phyloP scores from a whole-genome alignment of 768 basidiomycete species.

The Tricholoma sp. region DNA sequence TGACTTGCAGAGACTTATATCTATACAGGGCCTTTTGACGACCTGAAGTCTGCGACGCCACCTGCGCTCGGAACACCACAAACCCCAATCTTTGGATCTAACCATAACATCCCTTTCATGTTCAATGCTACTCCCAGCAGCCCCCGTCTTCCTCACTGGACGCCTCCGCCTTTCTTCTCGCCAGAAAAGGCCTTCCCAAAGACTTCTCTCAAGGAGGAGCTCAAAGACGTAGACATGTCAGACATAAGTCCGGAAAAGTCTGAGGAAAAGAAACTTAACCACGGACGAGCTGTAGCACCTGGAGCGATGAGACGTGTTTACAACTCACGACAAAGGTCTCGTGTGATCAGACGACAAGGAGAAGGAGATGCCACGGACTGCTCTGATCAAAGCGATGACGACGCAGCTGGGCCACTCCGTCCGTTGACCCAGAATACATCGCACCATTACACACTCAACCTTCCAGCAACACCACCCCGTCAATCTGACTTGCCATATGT shows the following conservation, averaged over 20 bases:
- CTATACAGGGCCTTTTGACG: slow-evolving; percentile 33
- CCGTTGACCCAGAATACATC: slow-evolving; percentile 46
- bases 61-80: slow-evolving; percentile 30
- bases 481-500: slow-evolving; percentile 74
- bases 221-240: slow-evolving; percentile 71
- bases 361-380: slow-evolving; percentile 35
- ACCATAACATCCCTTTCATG: slow-evolving; percentile 68
- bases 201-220: slow-evolving; percentile 34
- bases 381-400: slow-evolving; percentile 43
- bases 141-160: slow-evolving; percentile 58
- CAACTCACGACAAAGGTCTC: slow-evolving; percentile 51
- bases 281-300: slow-evolving; percentile 49
- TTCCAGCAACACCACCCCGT: slow-evolving; percentile 54
- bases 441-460: slow-evolving; percentile 81
- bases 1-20: background rate
- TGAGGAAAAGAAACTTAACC: slow-evolving; percentile 33
- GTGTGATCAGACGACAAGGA: slow-evolving; percentile 23
- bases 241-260: slow-evolving; percentile 59
- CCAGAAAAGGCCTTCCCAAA: slow-evolving; percentile 56
- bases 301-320: slow-evolving; percentile 66
- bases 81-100: slow-evolving; percentile 57
- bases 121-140: slow-evolving; percentile 46
- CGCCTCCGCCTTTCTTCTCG: slow-evolving; percentile 57
- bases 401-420: slow-evolving; percentile 25
- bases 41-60: slow-evolving; percentile 34